phyloP scores from a whole-genome alignment of 2,329 filamentous ascomycete genomes.

The Torrubiellomyces zombiae region DNA sequence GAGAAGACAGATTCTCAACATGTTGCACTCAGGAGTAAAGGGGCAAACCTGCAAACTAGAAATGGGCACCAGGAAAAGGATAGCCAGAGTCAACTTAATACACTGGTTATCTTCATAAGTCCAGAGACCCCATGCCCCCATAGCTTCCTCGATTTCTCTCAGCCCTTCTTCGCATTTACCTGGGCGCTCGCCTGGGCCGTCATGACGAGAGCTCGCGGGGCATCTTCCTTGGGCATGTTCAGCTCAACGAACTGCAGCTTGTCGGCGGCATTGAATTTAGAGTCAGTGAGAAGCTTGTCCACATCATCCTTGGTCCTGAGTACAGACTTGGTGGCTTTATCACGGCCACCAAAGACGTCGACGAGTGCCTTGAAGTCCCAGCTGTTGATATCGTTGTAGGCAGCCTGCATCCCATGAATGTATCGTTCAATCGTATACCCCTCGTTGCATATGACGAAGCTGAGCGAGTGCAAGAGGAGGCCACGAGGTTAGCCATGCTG shows the following conservation, averaged over 20 bases:
- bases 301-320: constrained; percentile 56
- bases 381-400: constrained; percentile 63
- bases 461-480: constrained; percentile 8
- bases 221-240: constrained; percentile 66
- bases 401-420: constrained; percentile 67
- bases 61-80: too few relatives aligned
- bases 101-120: too few relatives aligned
- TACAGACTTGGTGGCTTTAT: constrained; percentile 43
- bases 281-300: constrained; percentile 44
- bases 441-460: constrained; percentile 73
- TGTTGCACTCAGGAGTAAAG: too few relatives aligned
- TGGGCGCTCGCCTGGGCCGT: constrained; percentile 56
- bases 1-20: too few relatives aligned
- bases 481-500: too few relatives aligned
- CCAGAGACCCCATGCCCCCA: background rate
- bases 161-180: constrained; percentile 36
- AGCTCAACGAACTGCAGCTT: constrained; percentile 61
- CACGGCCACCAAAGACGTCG: constrained; percentile 48
- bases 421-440: constrained; percentile 81
- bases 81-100: too few relatives aligned
- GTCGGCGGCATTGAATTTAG: constrained; percentile 41
- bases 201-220: constrained; percentile 50
- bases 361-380: constrained; percentile 62
- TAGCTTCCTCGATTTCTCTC: constrained; percentile 4
- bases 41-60: too few relatives aligned